Percentiles rank a stretch among this genome's conserved stretches.
These are phyloP conservation scores for Fusarium sp. DNA, from an alignment of 2,329 filamentous ascomycete genomes.

Conservation along the genomic window DNA sequence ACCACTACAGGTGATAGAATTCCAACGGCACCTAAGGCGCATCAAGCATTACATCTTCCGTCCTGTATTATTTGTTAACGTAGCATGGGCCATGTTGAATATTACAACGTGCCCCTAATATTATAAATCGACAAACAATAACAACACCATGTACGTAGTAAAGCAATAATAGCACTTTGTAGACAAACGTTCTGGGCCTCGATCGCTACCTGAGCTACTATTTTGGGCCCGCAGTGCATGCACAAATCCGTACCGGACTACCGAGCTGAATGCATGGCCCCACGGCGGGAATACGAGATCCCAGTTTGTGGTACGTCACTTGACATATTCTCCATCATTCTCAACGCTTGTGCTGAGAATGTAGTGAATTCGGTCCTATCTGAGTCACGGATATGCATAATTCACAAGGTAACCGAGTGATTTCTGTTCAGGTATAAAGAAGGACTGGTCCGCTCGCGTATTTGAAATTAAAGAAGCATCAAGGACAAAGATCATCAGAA, in stretches of 20 bases:
- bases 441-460: conserved; percentile 8
- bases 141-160: background rate
- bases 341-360: conserved; percentile 28
- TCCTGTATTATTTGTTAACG: conserved; percentile 1
- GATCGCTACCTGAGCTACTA: conserved; percentile 7
- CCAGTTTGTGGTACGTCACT: conserved; percentile 42
- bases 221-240: conserved; percentile 23
- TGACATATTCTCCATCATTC: conserved; percentile 23
- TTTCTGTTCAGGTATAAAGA: conserved; percentile 29
- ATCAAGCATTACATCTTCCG: background rate
- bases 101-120: conserved; percentile 28
- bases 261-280: conserved; percentile 24
- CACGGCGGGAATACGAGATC: conserved; percentile 41
- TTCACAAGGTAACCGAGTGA: background rate
- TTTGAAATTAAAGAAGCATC: background rate
- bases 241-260: conserved; percentile 10
- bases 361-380: conserved; percentile 30
- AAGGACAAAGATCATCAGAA: conserved; percentile 28
- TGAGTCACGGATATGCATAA: conserved; percentile 1
- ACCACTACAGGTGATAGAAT: conserved; percentile 14
- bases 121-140: background rate
- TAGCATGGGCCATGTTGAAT: conserved; percentile 3
- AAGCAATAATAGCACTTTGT: background rate
- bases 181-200: conserved; percentile 6
- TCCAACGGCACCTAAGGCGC: background rate